Evolutionary conservation across 1,139 yeast genomes (phyloP), one percentile per base, ranked within the genome.

Genomic region (Ogataea hybrid): DNA sequence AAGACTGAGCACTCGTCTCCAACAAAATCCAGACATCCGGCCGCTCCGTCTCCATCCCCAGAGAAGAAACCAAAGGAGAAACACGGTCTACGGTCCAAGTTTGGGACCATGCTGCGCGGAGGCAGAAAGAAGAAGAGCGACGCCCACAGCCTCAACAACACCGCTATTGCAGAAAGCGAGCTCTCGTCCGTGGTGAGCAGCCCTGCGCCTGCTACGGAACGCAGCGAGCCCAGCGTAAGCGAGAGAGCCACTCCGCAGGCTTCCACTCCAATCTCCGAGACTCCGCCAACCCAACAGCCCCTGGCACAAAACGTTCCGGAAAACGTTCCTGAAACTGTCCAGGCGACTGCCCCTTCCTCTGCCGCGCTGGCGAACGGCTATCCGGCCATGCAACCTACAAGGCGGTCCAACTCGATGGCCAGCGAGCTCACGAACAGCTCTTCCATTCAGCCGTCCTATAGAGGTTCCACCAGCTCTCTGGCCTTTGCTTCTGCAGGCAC

Each of bases 71-170:
- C 37, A 7, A 53, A 57, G 38, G 61, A 61, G 23, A 67, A 63
- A 49, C 57, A 58, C 32, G 79, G 75, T 49, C 67, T 89, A 56
- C 79, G 81, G 59, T 84, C 95, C 5, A 81, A 71, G 59, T 89
- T 89, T 30, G 96, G 96, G 14, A 87, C 96, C 0, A 81, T 89
- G 47, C 84, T 89, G 61, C 57, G 56, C 38, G 52, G 59, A 29
- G 82, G 84, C 33, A 77, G 85, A 51, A 80, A 78, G 56, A 66
- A 66, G 44, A 64, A 62, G 46, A 56, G 59, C 20, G 53, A 53
- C 37, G 39, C 44, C 18, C 42, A 25, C 2, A 25, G 51, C 20
- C 42, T 11, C 14, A 25, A 51, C 9, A 46, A 44, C 25, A 44
- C 50, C 20, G 39, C 64, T 1, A 65, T 67, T 44, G 56, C 62